Percentiles rank a stretch among this genome's conserved stretches.
These are phyloP conservation scores for Mycena leptocephala DNA, from an alignment of 768 basidiomycete genomes.

Conservation along the genomic window DNA sequence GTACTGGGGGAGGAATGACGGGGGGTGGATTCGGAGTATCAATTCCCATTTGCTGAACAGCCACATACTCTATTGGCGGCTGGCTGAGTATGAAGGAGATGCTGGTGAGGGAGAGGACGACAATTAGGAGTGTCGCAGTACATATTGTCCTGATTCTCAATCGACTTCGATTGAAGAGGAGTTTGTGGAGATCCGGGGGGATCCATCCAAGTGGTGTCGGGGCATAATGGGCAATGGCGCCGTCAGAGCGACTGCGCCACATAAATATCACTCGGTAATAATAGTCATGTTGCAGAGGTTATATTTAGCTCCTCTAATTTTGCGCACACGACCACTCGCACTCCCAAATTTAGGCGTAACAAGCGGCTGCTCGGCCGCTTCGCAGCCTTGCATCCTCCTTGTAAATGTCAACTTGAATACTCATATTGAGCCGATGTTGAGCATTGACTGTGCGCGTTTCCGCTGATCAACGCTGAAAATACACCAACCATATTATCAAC, in stretches of 20 bases:
- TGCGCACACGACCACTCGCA: background rate
- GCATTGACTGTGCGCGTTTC: too few relatives aligned
- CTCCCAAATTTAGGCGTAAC: background rate
- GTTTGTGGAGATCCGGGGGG: background rate
- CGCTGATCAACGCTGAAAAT: too few relatives aligned
- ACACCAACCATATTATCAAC: too few relatives aligned
- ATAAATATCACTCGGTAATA: background rate
- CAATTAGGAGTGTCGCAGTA: constrained; percentile 24
- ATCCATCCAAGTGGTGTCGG: background rate
- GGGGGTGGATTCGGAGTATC: constrained; percentile 11
- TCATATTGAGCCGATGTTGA: too few relatives aligned
- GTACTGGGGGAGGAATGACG: background rate
- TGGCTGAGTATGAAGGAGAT: background rate
- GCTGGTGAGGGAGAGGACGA: constrained; percentile 32
- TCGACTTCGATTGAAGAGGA: constrained; percentile 16
- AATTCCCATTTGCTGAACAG: background rate
- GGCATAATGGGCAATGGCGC: background rate
- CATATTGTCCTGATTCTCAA: background rate
- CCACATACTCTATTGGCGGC: background rate
- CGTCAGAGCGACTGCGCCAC: background rate
- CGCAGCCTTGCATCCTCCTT: too few relatives aligned
- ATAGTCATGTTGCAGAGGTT: background rate
- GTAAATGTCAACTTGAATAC: too few relatives aligned
- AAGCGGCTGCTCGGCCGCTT: too few relatives aligned
- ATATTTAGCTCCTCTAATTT: background rate